Evolutionary conservation across 2,329 filamentous ascomycete genomes (phyloP).

Genomic region (Exophiala lecanii-corni): DNA sequence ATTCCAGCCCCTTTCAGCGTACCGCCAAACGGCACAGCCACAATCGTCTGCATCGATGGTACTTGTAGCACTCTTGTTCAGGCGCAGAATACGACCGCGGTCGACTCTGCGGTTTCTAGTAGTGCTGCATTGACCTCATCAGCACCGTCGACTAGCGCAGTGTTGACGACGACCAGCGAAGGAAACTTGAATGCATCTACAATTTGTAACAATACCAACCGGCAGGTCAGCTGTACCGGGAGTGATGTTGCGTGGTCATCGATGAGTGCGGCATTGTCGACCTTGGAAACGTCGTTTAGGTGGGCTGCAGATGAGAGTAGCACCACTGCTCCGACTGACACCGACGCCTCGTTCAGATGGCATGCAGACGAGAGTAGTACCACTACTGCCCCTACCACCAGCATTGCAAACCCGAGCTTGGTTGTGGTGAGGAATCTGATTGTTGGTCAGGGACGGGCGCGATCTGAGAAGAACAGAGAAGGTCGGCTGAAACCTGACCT

Average conservation of each 20-base stretch:
- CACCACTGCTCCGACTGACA: too few relatives aligned
- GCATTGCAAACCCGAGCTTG: too few relatives aligned
- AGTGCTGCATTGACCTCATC: not conserved
- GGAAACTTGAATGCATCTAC: conserved; percentile 11
- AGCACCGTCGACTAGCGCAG: not conserved
- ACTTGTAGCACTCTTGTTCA: not conserved
- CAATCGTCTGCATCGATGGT: not conserved
- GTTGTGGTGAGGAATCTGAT: too few relatives aligned
- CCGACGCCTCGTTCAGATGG: too few relatives aligned
- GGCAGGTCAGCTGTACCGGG: not conserved
- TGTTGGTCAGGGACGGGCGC: too few relatives aligned
- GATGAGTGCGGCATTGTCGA: not conserved
- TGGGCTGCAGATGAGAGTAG: not conserved
- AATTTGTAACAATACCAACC: conserved; percentile 7
- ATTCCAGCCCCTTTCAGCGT: not conserved
- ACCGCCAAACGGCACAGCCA: not conserved
- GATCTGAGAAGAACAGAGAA: too few relatives aligned
- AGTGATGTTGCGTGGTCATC: not conserved
- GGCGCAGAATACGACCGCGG: not conserved
- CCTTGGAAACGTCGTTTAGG: not conserved
- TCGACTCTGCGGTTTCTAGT: not conserved
- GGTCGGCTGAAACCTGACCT: too few relatives aligned
- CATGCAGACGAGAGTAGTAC: too few relatives aligned
- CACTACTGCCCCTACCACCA: too few relatives aligned
- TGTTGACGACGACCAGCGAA: not conserved